These are phyloP conservation scores for Stephania japonica DNA, from an alignment of 164 flowering plant genomes.

Conservation along the genomic window DNA sequence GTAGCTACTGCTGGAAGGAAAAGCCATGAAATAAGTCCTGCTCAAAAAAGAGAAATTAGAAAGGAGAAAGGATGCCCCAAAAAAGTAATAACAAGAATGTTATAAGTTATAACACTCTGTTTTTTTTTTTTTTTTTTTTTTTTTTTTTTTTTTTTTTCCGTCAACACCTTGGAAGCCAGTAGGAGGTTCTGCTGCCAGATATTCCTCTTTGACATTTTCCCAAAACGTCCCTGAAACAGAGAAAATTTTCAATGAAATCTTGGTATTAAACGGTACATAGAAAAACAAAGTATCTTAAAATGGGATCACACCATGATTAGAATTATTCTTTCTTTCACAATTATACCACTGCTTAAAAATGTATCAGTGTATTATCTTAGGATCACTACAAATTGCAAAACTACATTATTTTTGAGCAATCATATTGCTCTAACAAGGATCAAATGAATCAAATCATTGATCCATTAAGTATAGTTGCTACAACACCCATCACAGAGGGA, in stretches of 20 bases:
- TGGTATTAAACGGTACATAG: not conserved
- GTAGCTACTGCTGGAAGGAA: slow-evolving; percentile 77
- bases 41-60: slow-evolving; percentile 9
- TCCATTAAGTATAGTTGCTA: not conserved
- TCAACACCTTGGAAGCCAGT: slow-evolving; percentile 75
- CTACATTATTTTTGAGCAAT: not conserved
- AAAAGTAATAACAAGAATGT: not conserved
- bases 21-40: slow-evolving; percentile 84
- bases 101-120: no score
- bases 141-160: no score
- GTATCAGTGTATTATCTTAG: not conserved
- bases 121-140: no score
- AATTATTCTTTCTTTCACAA: not conserved
- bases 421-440: not conserved
- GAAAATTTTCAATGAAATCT: not conserved
- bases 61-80: not conserved
- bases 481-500: not conserved
- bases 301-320: not conserved
- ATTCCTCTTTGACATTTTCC: slow-evolving; percentile 58
- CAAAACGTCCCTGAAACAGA: slow-evolving; percentile 56
- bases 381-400: not conserved
- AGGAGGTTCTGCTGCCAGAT: slow-evolving; percentile 70
- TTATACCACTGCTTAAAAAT: not conserved
- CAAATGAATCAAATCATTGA: not conserved
- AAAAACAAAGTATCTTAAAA: not conserved